These are phyloP conservation scores for Polyrhizophydium stewartii DNA, from an alignment of 371 early-diverging fungal species.

Conservation along the genomic window DNA sequence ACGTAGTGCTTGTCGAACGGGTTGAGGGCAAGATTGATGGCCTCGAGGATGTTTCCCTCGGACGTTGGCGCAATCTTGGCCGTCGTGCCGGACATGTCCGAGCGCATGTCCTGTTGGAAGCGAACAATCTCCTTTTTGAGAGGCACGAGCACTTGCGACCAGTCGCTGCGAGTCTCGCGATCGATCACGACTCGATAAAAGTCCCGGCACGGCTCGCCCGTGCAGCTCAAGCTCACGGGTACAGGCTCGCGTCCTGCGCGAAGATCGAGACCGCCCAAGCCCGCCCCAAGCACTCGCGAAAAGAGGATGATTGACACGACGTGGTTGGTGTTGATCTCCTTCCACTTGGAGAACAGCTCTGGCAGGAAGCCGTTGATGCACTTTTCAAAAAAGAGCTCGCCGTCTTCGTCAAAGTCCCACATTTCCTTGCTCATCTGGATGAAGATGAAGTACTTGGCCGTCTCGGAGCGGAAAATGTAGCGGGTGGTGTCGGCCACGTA, in stretches of 20 bases:
- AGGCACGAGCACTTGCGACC: constrained; percentile 70
- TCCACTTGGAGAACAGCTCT: constrained; percentile 86
- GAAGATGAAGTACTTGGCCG: constrained; percentile 88
- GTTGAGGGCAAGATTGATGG: constrained; percentile 91
- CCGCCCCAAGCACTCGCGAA: constrained; percentile 59
- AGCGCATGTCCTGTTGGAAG: constrained; percentile 70
- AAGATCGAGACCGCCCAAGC: too few species aligned
- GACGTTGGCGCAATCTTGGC: constrained; percentile 62
- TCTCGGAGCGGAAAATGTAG: constrained; percentile 90
- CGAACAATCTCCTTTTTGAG: constrained; percentile 71
- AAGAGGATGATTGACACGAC: constrained; percentile 94
- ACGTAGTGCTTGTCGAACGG: constrained; percentile 90
- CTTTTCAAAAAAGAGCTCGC: constrained; percentile 88
- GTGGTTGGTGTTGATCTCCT: constrained; percentile 80
- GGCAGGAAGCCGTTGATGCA: constrained; percentile 85
- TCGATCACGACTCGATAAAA: constrained; percentile 93
- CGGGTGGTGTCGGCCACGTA: constrained; percentile 75
- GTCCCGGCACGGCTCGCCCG: constrained; percentile 63
- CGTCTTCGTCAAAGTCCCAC: constrained; percentile 96
- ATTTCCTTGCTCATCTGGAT: constrained; percentile 95
- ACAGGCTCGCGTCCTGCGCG: too few species aligned
- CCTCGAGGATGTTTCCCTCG: constrained; percentile 93
- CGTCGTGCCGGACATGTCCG: constrained; percentile 46
- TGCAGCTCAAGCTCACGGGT: background rate
- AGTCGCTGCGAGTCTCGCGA: constrained; percentile 86